These are phyloP conservation scores for Aspergillus quadrilineatus DNA, from an alignment of 2,329 filamentous ascomycete species.

Conservation along the genomic window DNA sequence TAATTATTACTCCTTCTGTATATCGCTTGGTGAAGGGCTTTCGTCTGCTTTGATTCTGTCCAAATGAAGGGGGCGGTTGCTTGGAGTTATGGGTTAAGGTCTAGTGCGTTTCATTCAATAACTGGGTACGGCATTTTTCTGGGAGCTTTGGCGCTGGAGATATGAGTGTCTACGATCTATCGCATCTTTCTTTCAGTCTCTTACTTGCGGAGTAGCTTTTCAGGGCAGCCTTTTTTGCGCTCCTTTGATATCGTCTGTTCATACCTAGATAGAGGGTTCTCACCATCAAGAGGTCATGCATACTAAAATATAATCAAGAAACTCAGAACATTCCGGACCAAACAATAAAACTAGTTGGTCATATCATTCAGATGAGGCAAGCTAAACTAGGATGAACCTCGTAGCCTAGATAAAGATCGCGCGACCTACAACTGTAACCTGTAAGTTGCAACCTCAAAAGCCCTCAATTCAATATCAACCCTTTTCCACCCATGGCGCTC, in stretches of 20 bases:
- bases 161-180: neutral
- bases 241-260: neutral
- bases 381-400: no score
- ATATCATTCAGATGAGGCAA: no score
- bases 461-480: constrained; percentile 65
- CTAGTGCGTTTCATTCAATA: no score
- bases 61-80: neutral
- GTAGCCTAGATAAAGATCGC: no score
- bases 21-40: neutral
- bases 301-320: neutral
- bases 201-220: neutral
- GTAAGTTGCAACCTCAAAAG: constrained; percentile 85
- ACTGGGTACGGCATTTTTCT: neutral
- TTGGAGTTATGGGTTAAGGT: neutral
- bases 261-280: neutral
- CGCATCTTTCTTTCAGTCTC: neutral
- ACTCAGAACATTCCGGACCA: no score
- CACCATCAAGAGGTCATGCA: neutral
- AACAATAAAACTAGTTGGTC: no score
- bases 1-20: constrained; percentile 18
- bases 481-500: constrained; percentile 30
- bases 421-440: constrained; percentile 56
- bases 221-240: neutral
- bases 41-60: neutral
- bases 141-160: neutral